Percentiles rank a stretch among this genome's conserved stretches.
Conservation (phyloP, 2,329 filamentous ascomycete genomes). For the Botrytis squamosa region DNA sequence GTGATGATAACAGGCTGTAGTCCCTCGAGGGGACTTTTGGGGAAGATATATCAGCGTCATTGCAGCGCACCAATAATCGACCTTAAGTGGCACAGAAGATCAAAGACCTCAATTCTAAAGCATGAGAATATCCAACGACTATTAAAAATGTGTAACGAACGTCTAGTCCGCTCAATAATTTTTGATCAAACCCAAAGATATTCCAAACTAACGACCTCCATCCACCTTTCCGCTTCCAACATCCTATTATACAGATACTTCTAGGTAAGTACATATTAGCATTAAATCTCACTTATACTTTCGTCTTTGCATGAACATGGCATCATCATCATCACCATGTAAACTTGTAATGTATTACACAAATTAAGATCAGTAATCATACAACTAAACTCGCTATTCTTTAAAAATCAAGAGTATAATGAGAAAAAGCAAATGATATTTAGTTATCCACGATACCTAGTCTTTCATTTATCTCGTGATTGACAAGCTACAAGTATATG, state of each 20-base stretch:
- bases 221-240: fast-evolving
- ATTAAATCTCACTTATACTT: neutral
- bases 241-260: neutral
- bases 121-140: neutral
- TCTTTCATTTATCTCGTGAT: no score
- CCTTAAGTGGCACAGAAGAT: neutral
- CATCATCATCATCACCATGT: no score
- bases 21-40: neutral
- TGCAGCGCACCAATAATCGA: neutral
- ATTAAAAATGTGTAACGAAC: neutral
- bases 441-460: no score
- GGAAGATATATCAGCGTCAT: neutral
- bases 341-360: no score
- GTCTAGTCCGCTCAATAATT: neutral
- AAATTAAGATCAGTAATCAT: neutral
- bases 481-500: neutral
- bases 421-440: neutral
- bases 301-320: neutral
- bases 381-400: neutral
- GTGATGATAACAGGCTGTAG: neutral
- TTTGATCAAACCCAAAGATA: no score
- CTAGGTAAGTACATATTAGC: neutral
- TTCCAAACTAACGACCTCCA: no score
- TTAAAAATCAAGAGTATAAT: fast-evolving
- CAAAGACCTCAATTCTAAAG: neutral